A percentile compares a stretch with the other conserved stretches of the same genome.
These are phyloP conservation scores for Russula sp. DNA, from an alignment of 768 basidiomycete genomes.

Conservation along the genomic window DNA sequence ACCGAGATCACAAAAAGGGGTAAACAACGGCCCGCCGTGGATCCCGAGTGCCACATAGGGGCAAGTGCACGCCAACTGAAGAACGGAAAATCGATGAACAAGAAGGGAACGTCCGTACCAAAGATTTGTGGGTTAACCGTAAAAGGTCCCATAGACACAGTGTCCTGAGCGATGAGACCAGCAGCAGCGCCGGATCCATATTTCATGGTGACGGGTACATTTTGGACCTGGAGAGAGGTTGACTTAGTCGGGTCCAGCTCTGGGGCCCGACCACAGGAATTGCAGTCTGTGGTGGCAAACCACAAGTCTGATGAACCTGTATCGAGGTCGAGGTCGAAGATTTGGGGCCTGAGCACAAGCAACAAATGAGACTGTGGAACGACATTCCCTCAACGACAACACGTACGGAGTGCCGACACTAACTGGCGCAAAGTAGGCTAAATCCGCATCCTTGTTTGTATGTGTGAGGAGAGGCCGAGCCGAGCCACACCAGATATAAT, in stretches of 20 bases:
- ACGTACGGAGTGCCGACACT: constrained; percentile 50
- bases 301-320: constrained; percentile 91
- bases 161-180: constrained; percentile 41
- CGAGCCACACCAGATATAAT: not conserved
- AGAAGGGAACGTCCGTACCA: constrained; percentile 10
- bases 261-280: constrained; percentile 38
- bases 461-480: not conserved
- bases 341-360: constrained; percentile 44
- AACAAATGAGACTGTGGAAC: not conserved
- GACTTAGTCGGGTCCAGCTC: constrained; percentile 43
- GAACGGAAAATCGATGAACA: no score
- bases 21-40: not conserved
- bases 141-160: not conserved
- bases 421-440: constrained; percentile 52
- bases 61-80: not conserved
- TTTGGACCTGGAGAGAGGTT: constrained; percentile 31
- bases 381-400: no score
- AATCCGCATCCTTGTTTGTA: constrained; percentile 40
- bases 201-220: constrained; percentile 35
- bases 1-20: not conserved
- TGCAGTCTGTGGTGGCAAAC: constrained; percentile 57
- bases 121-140: constrained; percentile 49
- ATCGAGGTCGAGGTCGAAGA: constrained; percentile 78
- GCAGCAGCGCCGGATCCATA: constrained; percentile 70
- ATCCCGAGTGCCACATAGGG: not conserved